phyloP scores from a whole-genome alignment of 345 rosid species.

The Brassica cretica region DNA sequence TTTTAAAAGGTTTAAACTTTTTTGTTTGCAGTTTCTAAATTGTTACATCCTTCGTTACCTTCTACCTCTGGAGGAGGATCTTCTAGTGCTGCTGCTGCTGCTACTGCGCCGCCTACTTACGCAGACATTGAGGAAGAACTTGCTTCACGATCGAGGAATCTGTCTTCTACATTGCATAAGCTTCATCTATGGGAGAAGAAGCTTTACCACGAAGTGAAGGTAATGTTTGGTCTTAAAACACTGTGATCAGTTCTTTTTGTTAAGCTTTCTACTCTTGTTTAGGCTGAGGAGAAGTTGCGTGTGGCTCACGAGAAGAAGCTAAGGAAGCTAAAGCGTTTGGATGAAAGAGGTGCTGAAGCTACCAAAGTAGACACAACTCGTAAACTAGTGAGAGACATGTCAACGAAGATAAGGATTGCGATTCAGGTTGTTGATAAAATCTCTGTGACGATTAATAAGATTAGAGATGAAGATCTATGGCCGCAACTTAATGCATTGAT shows the following conservation, averaged over 20 bases:
- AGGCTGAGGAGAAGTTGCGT: slow-evolving; percentile 95
- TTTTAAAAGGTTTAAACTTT: slow-evolving; percentile 1
- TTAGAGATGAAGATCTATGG: slow-evolving; percentile 96
- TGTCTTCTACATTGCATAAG: slow-evolving; percentile 87
- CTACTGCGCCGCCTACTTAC: slow-evolving; percentile 42
- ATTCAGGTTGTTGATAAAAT: slow-evolving; percentile 88
- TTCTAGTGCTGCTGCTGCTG: slow-evolving; percentile 29
- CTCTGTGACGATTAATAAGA: slow-evolving; percentile 78
- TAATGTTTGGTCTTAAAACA: slow-evolving; percentile 32
- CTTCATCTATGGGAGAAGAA: slow-evolving; percentile 96
- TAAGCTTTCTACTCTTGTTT: slow-evolving; percentile 18
- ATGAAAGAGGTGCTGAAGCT: slow-evolving; percentile 82
- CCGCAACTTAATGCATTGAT: slow-evolving; percentile 85
- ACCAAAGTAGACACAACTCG: slow-evolving; percentile 62
- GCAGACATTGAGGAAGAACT: slow-evolving; percentile 70
- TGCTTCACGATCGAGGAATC: slow-evolving; percentile 64
- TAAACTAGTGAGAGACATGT: slow-evolving; percentile 55
- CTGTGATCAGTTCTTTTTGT: slow-evolving; percentile 3
- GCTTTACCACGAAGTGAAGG: slow-evolving; percentile 89
- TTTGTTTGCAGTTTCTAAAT: slow-evolving; percentile 49
- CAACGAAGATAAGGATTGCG: slow-evolving; percentile 82
- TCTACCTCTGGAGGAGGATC: slow-evolving; percentile 52
- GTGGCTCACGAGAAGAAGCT: slow-evolving; percentile 69
- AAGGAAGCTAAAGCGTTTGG: slow-evolving; percentile 70
- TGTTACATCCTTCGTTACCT: slow-evolving; percentile 65